Evolutionary conservation across 345 rosid species (phyloP), one percentile per base, ranked within the genome.

Genomic region (Lepidium africanum): DNA sequence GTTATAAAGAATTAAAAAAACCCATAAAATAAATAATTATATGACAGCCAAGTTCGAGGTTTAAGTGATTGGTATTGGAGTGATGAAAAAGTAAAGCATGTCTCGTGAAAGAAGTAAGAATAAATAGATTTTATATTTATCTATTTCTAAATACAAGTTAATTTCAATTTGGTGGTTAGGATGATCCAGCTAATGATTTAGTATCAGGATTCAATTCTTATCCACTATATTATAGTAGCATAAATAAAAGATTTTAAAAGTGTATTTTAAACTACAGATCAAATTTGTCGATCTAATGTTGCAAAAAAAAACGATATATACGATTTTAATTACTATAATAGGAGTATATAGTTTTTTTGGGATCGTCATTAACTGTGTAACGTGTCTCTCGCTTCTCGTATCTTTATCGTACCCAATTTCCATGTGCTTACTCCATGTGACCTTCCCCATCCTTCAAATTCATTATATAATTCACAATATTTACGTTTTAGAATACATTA

Each of bases 361-460:
- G 62, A 73, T 73, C 61, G 21, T 57, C 72, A 73, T 67, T 54
- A 74, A 60, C 73, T 74, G 17, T 40, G 19, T 74, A 67, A 74
- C 77, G 73, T 67, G 73, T 74, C 77, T 67, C 73, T 67, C 77
- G 77, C 77, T 67, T 67, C 63, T 74, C 73, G 73, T 67, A 74
- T 74, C 69, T 74, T 67, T 63, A 67, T 43, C 69, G 30, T 15
- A 49, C 65, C 77, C 67, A 74, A 65, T 38, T 23, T 63, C 80
- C 80, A 76, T 79, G 75, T 68, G 80, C 61, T 30, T 63, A 15
- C 63, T 67, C 72, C 80, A 79, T 79, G 78, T 79, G 80, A 79
- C 66, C 30, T 32, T 61, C 66, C 74, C 62, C 56, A 56, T 68
- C 38, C 39, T 32, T 55, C 58, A 47, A 35, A 58, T 39, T 35